Conservation (phyloP, 106 monocot species). For the Phalaenopsis equestris region DNA sequence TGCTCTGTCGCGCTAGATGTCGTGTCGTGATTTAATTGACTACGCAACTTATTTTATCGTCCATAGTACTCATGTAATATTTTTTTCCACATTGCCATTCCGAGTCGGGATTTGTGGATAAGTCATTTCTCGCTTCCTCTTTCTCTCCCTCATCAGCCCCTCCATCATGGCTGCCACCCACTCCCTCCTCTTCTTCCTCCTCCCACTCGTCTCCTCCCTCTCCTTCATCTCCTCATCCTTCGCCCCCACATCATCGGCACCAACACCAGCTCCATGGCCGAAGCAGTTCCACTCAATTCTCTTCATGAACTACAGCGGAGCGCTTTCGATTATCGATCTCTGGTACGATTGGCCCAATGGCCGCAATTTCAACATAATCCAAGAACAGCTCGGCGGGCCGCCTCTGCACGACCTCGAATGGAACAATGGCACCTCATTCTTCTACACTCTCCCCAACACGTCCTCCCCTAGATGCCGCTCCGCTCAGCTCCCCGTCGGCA, state of each 20-base stretch:
- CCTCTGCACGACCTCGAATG: constrained; percentile 56
- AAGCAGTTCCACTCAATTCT: constrained; percentile 49
- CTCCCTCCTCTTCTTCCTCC: neutral
- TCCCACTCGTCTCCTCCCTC: neutral
- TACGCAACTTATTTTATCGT: too few relatives aligned
- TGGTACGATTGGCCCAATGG: constrained; percentile 74
- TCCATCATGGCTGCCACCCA: neutral
- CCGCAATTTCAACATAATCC: constrained; percentile 66
- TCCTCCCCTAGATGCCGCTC: constrained; percentile 31
- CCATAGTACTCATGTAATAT: too few relatives aligned
- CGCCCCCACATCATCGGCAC: neutral
- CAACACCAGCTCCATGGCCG: constrained; percentile 44
- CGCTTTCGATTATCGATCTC: constrained; percentile 48
- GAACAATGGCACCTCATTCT: constrained; percentile 82
- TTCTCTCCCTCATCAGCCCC: too few relatives aligned
- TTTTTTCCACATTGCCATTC: too few relatives aligned
- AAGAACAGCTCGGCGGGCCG: constrained; percentile 40
- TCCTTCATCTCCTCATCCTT: neutral
- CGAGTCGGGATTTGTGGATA: too few relatives aligned
- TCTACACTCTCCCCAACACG: constrained; percentile 33
- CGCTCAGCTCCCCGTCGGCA: constrained; percentile 43
- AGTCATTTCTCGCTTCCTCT: too few relatives aligned
- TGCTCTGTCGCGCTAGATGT: too few relatives aligned
- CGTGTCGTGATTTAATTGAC: too few relatives aligned
- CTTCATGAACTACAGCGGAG: constrained; percentile 46